phyloP scores from a whole-genome alignment of 306 rosid species.

The Lotus japonicus region DNA sequence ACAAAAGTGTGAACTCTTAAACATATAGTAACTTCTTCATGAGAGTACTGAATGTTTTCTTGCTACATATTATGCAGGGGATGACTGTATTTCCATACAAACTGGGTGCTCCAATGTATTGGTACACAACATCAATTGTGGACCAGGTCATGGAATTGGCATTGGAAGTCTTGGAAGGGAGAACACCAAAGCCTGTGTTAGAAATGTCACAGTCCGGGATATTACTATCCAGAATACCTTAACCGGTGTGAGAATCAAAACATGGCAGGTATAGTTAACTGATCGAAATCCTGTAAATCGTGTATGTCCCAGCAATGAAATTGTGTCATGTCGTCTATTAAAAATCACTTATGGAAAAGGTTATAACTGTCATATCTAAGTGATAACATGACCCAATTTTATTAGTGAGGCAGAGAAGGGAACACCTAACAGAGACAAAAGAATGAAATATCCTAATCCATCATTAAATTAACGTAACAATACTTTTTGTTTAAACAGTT shows the following conservation, averaged over 20 bases:
- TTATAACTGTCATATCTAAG: no score
- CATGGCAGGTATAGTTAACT: constrained; percentile 97
- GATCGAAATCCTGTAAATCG: no score
- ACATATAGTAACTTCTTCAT: neutral
- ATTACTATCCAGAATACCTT: constrained; percentile 43
- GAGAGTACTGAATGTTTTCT: neutral
- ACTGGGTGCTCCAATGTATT: constrained; percentile 61
- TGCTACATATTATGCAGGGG: constrained; percentile 37
- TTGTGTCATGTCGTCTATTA: no score
- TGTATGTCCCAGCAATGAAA: no score
- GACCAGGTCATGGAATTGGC: constrained; percentile 70
- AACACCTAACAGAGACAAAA: no score
- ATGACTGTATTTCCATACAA: constrained; percentile 72
- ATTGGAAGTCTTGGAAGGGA: constrained; percentile 69
- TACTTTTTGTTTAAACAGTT: no score
- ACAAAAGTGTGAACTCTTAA: no score
- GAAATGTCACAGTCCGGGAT: constrained; percentile 70
- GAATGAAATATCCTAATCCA: no score
- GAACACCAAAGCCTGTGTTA: constrained; percentile 69
- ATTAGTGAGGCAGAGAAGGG: no score
- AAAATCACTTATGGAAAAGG: no score
- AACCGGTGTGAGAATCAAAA: constrained; percentile 77
- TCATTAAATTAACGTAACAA: no score
- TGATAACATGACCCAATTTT: no score
- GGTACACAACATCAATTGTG: constrained; percentile 59